Evolutionary conservation across 179 eudicot genomes (phyloP), one percentile per base, ranked within the genome.

Genomic region (Nepenthes alata): DNA sequence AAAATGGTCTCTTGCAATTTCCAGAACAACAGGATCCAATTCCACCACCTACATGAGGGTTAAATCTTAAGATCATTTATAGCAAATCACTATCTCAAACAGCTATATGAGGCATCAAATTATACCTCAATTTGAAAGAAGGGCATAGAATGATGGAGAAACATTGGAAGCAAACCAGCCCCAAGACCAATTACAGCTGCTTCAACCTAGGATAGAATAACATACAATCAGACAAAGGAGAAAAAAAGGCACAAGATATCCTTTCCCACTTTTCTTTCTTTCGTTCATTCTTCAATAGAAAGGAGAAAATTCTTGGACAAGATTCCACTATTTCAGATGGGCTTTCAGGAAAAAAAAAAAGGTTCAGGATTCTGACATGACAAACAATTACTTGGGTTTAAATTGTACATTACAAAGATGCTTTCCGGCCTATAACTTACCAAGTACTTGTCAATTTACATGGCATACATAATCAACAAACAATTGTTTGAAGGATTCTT

Each of bases 141-240:
- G 37, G 85, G 82, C 72, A 93, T 75, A 68, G 77, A 76, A 4
- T 72, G 66, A 55, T 69, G 89, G 60, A 93, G 88, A 81, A 89
- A 87, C 94, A 85, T 87, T 15, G 97, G 97, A 74, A 93, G 97
- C 59, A 93, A 58, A 56, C 98, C 98, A 62, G 98, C 98, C 71
- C 98, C 97, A 66, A 89, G 95, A 73, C 98, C 98, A 75, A 93
- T 78, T 50, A 93, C 86, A 78, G 79, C 80, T 13, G 86, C 63
- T 70, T 78, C 75, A 44, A 89, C 78, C 97, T 89, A 80, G 34
- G 25, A 72, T 38, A 64, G 16, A 56, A 60, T 6, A 52, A 52
- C 14, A 25, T 14, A 52, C n/a, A 48, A 9, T 48, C 11, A 48
- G 52, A 11, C 3, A 8, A 48, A 48, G 2, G 12, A 48, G 52